Evolutionary conservation across 495 filamentous ascomycete genomes (phyloP).

Genomic region (Talaromyces wortmannii): DNA sequence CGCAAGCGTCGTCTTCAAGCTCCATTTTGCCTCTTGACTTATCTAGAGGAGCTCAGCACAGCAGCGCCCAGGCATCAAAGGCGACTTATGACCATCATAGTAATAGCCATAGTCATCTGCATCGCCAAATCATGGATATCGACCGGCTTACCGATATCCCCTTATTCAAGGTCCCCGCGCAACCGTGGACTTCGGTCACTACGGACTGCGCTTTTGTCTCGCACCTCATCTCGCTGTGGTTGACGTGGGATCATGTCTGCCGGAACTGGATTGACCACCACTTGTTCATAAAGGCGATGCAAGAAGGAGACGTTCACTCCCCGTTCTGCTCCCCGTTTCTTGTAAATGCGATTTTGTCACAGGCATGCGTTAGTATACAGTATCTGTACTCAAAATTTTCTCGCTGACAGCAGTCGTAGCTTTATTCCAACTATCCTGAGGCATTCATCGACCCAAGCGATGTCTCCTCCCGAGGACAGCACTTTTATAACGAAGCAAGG

Average conservation of each 20-base stretch:
- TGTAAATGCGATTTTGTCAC: slow-evolving; percentile 34
- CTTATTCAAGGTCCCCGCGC: slow-evolving; percentile 19
- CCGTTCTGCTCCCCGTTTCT: slow-evolving; percentile 35
- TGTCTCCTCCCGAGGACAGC: slow-evolving; percentile 9
- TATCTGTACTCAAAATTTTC: not conserved
- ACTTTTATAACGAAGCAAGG: slow-evolving; percentile 12
- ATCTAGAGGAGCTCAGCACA: not conserved
- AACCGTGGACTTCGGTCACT: slow-evolving; percentile 34
- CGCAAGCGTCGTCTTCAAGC: not conserved
- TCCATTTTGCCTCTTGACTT: not conserved
- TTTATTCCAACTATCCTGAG: slow-evolving; percentile 14
- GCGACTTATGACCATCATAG: not conserved
- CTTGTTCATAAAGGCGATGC: slow-evolving; percentile 30
- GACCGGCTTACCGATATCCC: slow-evolving; percentile 15
- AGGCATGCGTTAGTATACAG: slow-evolving; percentile 13
- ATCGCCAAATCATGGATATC: slow-evolving; percentile 10
- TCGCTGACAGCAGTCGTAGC: not conserved
- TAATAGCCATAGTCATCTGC: not conserved
- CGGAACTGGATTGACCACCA: slow-evolving; percentile 28
- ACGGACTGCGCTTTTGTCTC: slow-evolving; percentile 32
- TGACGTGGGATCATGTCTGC: slow-evolving; percentile 31
- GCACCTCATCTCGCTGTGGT: slow-evolving; percentile 30
- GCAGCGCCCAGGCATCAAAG: not conserved
- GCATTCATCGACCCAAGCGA: slow-evolving; percentile 8
- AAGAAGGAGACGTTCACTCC: slow-evolving; percentile 10